These are phyloP conservation scores for Rhynchosporium graminicola DNA, from an alignment of 2,329 filamentous ascomycete genomes.

Conservation along the genomic window DNA sequence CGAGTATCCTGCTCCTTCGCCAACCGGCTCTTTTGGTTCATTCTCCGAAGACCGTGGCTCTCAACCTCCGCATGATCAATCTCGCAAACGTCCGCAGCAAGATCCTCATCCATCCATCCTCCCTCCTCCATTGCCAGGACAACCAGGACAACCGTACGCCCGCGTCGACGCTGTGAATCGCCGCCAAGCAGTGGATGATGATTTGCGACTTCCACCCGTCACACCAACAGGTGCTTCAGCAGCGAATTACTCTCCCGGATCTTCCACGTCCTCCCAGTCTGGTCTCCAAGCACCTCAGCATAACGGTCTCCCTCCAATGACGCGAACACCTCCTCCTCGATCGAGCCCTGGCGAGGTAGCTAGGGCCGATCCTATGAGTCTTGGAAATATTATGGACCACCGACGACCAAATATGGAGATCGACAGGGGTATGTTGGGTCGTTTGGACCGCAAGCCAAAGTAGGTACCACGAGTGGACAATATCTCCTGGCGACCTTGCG, in stretches of 20 bases:
- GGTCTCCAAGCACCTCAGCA: constrained; percentile 34
- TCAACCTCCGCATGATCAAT: constrained; percentile 30
- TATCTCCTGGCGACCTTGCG: constrained; percentile 14
- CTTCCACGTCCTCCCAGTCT: constrained; percentile 37
- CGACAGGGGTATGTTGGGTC: constrained; percentile 39
- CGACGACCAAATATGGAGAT: constrained; percentile 38
- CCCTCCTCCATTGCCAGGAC: constrained; percentile 42
- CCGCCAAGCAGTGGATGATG: constrained; percentile 38
- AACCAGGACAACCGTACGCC: constrained; percentile 38
- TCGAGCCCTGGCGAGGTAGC: constrained; percentile 34
- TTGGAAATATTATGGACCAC: constrained; percentile 41
- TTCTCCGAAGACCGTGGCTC: constrained; percentile 28
- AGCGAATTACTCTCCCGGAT: constrained; percentile 39
- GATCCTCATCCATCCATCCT: constrained; percentile 42
- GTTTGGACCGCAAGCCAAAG: constrained; percentile 36
- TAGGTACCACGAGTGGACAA: constrained; percentile 12
- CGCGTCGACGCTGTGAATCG: constrained; percentile 34
- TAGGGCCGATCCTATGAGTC: constrained; percentile 39
- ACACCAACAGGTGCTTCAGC: constrained; percentile 33
- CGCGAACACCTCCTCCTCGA: constrained; percentile 37
- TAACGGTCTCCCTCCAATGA: constrained; percentile 33
- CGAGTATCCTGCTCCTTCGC: constrained; percentile 40
- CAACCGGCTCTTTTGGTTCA: constrained; percentile 38
- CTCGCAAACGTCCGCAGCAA: constrained; percentile 39
- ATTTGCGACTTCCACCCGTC: constrained; percentile 40